These are phyloP conservation scores for Prunus campanulata DNA, from an alignment of 306 rosid genomes.

Conservation along the genomic window DNA sequence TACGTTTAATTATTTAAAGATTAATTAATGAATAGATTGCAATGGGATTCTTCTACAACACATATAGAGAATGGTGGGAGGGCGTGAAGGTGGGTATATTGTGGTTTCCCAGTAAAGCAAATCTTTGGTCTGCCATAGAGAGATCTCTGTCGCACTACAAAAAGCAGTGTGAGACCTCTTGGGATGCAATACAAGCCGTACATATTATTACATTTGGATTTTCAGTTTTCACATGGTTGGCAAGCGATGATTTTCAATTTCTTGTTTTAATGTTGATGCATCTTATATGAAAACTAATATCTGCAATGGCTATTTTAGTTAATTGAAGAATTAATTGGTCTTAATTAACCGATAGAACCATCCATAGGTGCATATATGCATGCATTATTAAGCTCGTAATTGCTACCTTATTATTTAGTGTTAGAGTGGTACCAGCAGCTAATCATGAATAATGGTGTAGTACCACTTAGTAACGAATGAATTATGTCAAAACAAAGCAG, in stretches of 20 bases:
- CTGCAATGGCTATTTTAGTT: not conserved
- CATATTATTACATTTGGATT: too few relatives aligned
- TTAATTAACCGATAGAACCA: not conserved
- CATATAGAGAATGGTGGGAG: not conserved
- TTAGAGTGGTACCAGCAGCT: not conserved
- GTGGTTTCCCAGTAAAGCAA: conserved; percentile 32
- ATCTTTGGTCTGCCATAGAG: conserved; percentile 54
- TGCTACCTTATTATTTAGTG: not conserved
- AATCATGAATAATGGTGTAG: not conserved
- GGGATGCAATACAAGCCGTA: too few relatives aligned
- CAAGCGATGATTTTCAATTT: not conserved
- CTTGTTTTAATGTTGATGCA: not conserved
- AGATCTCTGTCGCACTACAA: conserved; percentile 21
- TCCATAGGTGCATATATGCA: too few relatives aligned
- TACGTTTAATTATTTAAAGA: not conserved
- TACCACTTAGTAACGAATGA: not conserved
- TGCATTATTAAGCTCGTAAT: not conserved
- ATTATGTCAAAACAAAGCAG: not conserved
- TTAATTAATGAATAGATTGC: not conserved
- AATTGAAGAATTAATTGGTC: not conserved
- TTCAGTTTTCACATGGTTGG: too few relatives aligned
- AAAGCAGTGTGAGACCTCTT: too few relatives aligned
- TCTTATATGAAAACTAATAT: not conserved
- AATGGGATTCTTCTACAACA: not conserved
- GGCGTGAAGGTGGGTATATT: conserved; percentile 8